These are phyloP conservation scores for Nematodospora valgi DNA, from an alignment of 805 yeast species.

Conservation along the genomic window DNA sequence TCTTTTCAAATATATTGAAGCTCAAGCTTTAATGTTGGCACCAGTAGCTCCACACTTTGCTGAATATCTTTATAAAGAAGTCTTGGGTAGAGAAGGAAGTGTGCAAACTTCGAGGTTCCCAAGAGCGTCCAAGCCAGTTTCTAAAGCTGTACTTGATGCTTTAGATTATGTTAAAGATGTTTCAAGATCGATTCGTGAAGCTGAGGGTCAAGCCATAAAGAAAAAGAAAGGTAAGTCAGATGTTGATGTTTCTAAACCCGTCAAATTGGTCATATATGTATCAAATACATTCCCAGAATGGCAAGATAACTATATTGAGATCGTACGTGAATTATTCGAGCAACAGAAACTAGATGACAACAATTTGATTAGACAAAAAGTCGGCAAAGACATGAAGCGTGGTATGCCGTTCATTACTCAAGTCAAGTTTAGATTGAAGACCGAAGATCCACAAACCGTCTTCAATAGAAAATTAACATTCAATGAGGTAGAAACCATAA, in stretches of 20 bases:
- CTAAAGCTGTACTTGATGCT: slow-evolving; percentile 59
- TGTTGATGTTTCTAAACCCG: slow-evolving; percentile 71
- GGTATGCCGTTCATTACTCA: slow-evolving; percentile 96
- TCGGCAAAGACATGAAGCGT: slow-evolving; percentile 90
- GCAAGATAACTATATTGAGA: slow-evolving; percentile 57
- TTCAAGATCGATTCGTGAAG: slow-evolving; percentile 84
- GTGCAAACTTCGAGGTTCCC: slow-evolving; percentile 83
- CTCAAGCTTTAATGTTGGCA: slow-evolving; percentile 78
- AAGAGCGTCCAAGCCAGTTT: slow-evolving; percentile 62
- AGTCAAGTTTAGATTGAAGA: slow-evolving; percentile 73
- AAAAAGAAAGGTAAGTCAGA: slow-evolving; percentile 78
- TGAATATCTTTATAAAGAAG: slow-evolving; percentile 83
- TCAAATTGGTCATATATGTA: slow-evolving; percentile 67
- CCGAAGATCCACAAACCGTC: slow-evolving; percentile 70
- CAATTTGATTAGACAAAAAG: slow-evolving; percentile 57
- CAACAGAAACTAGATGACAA: slow-evolving; percentile 61
- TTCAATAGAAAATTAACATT: slow-evolving; percentile 87
- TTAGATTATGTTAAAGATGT: slow-evolving; percentile 76
- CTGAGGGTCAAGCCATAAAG: slow-evolving; percentile 82
- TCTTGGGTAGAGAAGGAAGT: slow-evolving; percentile 61
- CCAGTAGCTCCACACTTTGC: slow-evolving; percentile 97
- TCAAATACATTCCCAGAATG: slow-evolving; percentile 77
- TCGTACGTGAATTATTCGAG: slow-evolving; percentile 76
- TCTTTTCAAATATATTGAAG: slow-evolving; percentile 76
- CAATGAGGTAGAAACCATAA: slow-evolving; percentile 68